Conservation (phyloP, 2,329 filamentous ascomycete species). For the Lasiodiplodia gonubiensis region DNA sequence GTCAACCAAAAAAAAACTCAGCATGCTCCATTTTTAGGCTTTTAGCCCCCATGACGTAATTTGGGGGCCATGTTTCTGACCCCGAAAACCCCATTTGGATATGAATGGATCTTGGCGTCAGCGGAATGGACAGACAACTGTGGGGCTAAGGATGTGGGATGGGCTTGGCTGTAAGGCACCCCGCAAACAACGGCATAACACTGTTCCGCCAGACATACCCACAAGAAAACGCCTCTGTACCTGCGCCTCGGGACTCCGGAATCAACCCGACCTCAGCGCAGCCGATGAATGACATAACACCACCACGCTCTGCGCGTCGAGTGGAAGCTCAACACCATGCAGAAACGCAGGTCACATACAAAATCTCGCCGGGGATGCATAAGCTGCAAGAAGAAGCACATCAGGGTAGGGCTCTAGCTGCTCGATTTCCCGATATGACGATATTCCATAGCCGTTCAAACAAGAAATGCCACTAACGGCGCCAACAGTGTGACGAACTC, state of each 20-base stretch:
- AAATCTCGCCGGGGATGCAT: slow-evolving; percentile 52
- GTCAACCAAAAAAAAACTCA: too few species aligned
- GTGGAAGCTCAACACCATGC: slow-evolving; percentile 1
- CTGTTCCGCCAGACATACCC: background rate
- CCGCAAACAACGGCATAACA: background rate
- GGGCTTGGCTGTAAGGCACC: background rate
- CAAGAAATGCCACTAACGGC: background rate
- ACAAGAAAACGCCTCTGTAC: background rate
- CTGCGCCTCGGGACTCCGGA: background rate
- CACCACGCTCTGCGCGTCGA: background rate
- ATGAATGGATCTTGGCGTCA: background rate
- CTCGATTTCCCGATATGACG: background rate
- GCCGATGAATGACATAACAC: background rate
- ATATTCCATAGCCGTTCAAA: too few species aligned
- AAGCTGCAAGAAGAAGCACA: slow-evolving; percentile 49
- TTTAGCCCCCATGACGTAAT: background rate
- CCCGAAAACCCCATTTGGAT: background rate
- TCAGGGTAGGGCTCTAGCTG: slow-evolving; percentile 42
- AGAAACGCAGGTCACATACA: slow-evolving; percentile 45
- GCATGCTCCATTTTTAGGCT: background rate
- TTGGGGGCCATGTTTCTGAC: background rate
- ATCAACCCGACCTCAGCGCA: background rate
- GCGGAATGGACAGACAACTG: background rate
- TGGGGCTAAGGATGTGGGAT: slow-evolving; percentile 3
- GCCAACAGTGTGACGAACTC: slow-evolving; percentile 44